Base-by-base conservation (phyloP, 2,329 filamentous ascomycete species). In the Metarhizium robertsii region DNA sequence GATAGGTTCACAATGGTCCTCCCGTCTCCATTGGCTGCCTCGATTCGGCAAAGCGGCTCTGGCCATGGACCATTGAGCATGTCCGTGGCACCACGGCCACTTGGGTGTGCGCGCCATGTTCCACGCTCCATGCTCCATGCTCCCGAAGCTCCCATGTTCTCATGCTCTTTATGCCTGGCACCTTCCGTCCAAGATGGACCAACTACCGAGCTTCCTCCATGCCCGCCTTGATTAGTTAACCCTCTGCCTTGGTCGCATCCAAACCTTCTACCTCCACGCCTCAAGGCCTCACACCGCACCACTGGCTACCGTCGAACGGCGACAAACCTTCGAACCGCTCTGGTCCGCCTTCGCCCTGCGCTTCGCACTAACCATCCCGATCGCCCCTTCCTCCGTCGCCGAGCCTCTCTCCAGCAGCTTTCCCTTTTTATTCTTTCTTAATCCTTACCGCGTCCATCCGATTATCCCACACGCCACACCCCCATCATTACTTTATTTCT, bases 351-450 rank as follows among this genome's bases (percentile, higher is more conserved):
- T 51, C 55, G 56, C 56, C 50, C 56, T 34, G 52, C 54, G 51
- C 34, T 42, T 18, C 54, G 50, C 56, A 46, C 53, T 55, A 52
- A 40, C 29, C 49, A 36, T 25, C 25, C 47, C 36, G 32, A 38
- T 53, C 56, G 50, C 48, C 18, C 42, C 50, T 53, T 46, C 34
- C 34, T 13, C 38, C 45, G 42, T 48, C 49, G 53, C 56, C 56
- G 56, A 58, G 56, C 56, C 38, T 58, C 54, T 56, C 56, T 56
- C 52, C 56, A 58, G 56, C 56, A 58, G 56, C 52, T 50, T 56
- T 49, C 50, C 48, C 56, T 50, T 49, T 25, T 42, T 29, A n/a
- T 53, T 20, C 25, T 49, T 46, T 14, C n/a, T 20, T n/a, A 16
- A 16, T 47, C 49, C 34, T 48, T 14, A 34, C 38, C 34, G 25